A percentile compares a stretch with the other conserved stretches of the same genome.
Evolutionary conservation across 1,284 basidiomycete species (phyloP).

Genomic region (Mycosarcoma maydis): DNA sequence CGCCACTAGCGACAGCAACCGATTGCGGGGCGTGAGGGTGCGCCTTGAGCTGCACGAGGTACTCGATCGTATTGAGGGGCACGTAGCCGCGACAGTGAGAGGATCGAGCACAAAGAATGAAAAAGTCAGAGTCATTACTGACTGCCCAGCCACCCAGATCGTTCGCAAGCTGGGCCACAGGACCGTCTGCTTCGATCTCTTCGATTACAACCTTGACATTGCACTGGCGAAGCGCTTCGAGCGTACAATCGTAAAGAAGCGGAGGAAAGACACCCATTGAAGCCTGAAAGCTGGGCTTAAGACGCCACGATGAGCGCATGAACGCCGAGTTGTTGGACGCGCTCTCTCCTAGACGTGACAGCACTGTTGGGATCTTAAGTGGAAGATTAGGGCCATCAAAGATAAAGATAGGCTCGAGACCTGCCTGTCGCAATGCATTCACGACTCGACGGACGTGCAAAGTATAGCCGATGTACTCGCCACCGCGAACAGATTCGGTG

Average conservation of each 20-base stretch:
- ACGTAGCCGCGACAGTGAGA: slow-evolving; percentile 50
- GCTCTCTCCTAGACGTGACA: slow-evolving; percentile 18
- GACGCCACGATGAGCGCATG: slow-evolving; percentile 46
- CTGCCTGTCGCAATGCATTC: slow-evolving; percentile 26
- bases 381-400: slow-evolving; percentile 56
- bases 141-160: slow-evolving; percentile 49
- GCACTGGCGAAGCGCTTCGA: slow-evolving; percentile 35
- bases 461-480: slow-evolving; percentile 42
- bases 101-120: slow-evolving; percentile 55
- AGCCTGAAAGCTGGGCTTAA: slow-evolving; percentile 39
- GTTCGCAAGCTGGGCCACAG: slow-evolving; percentile 54
- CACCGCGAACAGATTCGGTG: slow-evolving; percentile 41
- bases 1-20: neutral
- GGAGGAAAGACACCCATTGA: slow-evolving; percentile 47
- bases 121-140: slow-evolving; percentile 58
- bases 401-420: slow-evolving; percentile 54
- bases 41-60: slow-evolving; percentile 31
- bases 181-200: slow-evolving; percentile 54
- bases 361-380: slow-evolving; percentile 46
- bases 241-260: slow-evolving; percentile 36
- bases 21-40: neutral
- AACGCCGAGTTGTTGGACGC: slow-evolving; percentile 43
- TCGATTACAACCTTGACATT: slow-evolving; percentile 45
- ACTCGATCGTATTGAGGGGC: slow-evolving; percentile 50
- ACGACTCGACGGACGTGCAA: slow-evolving; percentile 25